Base-by-base conservation (phyloP, 257 asterid genomes). In the Vinca minor region DNA sequence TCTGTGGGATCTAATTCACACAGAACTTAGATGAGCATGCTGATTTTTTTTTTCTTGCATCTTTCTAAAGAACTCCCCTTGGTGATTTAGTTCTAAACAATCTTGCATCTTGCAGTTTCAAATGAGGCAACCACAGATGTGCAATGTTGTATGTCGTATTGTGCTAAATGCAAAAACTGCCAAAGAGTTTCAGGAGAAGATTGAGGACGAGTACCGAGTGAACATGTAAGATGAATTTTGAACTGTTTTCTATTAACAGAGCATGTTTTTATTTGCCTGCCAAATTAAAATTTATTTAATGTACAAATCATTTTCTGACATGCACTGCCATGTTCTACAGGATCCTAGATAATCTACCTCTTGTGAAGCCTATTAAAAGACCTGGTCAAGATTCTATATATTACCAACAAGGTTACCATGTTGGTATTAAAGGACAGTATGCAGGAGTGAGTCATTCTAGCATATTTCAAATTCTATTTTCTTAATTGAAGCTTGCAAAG, bases 271-370 rank as follows among this genome's bases (percentile, higher is more conserved):
- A n/a, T n/a, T n/a, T n/a, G n/a, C n/a, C n/a, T n/a, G n/a, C n/a
- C n/a, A n/a, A n/a, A n/a, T 38, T 3, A 8, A 38, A n/a, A n/a
- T n/a, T 38, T 38, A 38, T 38, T 38, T 38, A 8, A 38, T 54
- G 35, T 42, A 60, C 14, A 18, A 39, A 34, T 70, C 38, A 69
- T 45, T n/a, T 46, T 64, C 65, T 55, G 64, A 60, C 58, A 58
- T 55, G n/a, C 35, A 25, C 23, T 64, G 64, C 68, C 76, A 65
- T 67, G 31, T 54, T 67, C 38, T 32, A 36, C 82, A 85, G 97
- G 97, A 89, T 89, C 65, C 81, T 89, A 82, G 96, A 89, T 76
- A 89, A 89, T 76, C 95, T 89, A 47, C 95, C 96, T 54, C 87
- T 89, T 54, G 95, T 89, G 69, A 75, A 83, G 79, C 96, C 96